Base-by-base conservation (phyloP, 805 yeast genomes). In the Diddensiella caesifluorescens region DNA sequence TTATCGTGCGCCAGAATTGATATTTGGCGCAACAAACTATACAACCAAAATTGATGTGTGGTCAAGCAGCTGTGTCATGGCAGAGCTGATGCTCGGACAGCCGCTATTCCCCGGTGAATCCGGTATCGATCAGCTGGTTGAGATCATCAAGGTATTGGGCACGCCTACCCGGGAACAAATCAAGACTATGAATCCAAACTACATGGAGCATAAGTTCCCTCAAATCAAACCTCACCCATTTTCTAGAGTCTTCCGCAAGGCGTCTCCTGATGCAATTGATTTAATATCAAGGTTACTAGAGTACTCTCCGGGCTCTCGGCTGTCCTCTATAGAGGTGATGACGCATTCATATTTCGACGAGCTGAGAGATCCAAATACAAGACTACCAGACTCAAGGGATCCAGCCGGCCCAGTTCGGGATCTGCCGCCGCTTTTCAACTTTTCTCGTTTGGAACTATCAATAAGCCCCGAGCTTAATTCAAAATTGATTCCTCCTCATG, bases 81-180 rank as follows among this genome's bases (percentile, higher is more conserved):
- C 97, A 3, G 98, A 92, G 66, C 69, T 92, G 56, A 77, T 89
- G 49, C 73, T 92, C 44, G 97, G 98, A 13, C 97, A 88, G 61
- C 98, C 98, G 10, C 69, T 92, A 51, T 92, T 92, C 67, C 98
- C 98, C 9, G 98, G 98, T 34, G 97, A 92, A 61, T 80, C 89
- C 46, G 97, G 98, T 28, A 90, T 92, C 45, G 98, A 92, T 62
- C 98, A 92, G 64, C 74, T 90, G 55, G 97, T 90, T 15, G 98
- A 90, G 64, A 90, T 90, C 54, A 90, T 90, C 62, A 92, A 92
- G 65, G 85, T 90, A 20, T 71, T 92, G 59, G 98, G 98, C 12
- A 90, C 98, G 1, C 98, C 98, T 5, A 73, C 94, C 13, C 78
- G 83, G 44, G 95, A 88, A 36, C 95, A 90, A 64, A 90, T 90